Conservation (phyloP, 2,329 filamentous ascomycete genomes). For the Cytospora piceicola region DNA sequence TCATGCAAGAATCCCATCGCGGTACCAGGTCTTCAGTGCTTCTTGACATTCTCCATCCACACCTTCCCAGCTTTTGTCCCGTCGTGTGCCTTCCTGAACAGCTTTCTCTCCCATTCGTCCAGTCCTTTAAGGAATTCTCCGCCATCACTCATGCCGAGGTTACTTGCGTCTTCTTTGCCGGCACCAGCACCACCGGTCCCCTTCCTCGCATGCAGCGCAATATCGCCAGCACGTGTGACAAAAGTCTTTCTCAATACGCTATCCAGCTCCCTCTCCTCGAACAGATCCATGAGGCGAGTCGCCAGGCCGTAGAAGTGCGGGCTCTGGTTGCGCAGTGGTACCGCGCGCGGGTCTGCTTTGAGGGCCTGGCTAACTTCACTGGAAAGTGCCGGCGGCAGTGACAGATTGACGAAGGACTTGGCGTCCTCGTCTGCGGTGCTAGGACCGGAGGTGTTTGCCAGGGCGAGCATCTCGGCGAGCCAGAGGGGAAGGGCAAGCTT, state of each 20-base stretch:
- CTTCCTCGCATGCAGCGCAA: conserved; percentile 88
- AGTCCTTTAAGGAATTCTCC: conserved; percentile 85
- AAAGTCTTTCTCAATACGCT: conserved; percentile 78
- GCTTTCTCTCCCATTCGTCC: conserved; percentile 83
- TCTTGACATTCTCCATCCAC: conserved; percentile 69
- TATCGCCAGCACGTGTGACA: conserved; percentile 77
- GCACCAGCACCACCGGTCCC: conserved; percentile 58
- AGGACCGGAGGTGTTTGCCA: conserved; percentile 55
- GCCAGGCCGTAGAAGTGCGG: conserved; percentile 88
- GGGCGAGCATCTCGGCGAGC: conserved; percentile 91
- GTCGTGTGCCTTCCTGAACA: conserved; percentile 77
- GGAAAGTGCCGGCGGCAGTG: conserved; percentile 77
- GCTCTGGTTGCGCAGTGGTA: conserved; percentile 81
- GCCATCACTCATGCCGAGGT: conserved; percentile 61
- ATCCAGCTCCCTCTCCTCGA: conserved; percentile 79
- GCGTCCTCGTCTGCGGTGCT: conserved; percentile 43
- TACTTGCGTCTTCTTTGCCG: conserved; percentile 72
- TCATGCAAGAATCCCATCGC: not conserved
- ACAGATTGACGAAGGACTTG: conserved; percentile 73
- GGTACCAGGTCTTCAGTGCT: conserved; percentile 32
- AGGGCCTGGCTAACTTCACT: conserved; percentile 84
- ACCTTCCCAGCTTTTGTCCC: conserved; percentile 70
- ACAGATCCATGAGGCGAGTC: conserved; percentile 83
- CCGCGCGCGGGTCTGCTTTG: conserved; percentile 84
- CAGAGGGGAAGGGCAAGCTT: conserved; percentile 85